These are phyloP conservation scores for Agaricales sp. DNA, from an alignment of 1,284 basidiomycete genomes.

Conservation along the genomic window DNA sequence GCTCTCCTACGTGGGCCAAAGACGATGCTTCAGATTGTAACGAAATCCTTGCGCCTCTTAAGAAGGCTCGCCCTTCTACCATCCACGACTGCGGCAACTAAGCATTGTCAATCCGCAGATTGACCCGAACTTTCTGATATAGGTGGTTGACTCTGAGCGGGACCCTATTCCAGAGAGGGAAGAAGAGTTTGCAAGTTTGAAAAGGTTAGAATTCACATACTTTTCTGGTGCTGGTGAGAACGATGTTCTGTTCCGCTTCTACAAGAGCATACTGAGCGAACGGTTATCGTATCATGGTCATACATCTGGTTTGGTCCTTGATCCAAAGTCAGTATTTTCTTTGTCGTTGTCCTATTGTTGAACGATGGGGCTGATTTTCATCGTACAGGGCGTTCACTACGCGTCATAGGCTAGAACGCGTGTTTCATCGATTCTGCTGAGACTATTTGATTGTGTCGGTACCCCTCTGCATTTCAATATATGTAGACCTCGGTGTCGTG, in stretches of 20 bases:
- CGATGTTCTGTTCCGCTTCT: neutral
- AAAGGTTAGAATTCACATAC: no score
- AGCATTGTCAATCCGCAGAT: neutral
- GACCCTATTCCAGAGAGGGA: neutral
- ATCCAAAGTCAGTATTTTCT: neutral
- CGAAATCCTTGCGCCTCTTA: neutral
- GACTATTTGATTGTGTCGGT: no score
- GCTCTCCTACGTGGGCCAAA: no score
- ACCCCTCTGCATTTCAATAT: no score
- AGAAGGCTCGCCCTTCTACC: neutral
- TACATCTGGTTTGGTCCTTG: neutral
- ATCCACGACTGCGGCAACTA: neutral
- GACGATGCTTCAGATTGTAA: neutral
- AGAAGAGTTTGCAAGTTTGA: no score
- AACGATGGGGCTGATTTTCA: no score
- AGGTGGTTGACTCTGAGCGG: neutral
- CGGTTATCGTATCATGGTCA: neutral
- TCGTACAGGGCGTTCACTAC: no score
- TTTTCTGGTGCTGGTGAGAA: no score
- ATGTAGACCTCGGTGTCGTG: no score
- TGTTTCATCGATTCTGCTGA: no score
- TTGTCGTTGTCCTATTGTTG: no score
- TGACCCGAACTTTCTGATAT: neutral
- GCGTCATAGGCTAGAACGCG: no score
- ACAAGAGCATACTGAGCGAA: neutral